Conservation (phyloP, 2,329 filamentous ascomycete genomes). For the Chalaropsis thielavioides region DNA sequence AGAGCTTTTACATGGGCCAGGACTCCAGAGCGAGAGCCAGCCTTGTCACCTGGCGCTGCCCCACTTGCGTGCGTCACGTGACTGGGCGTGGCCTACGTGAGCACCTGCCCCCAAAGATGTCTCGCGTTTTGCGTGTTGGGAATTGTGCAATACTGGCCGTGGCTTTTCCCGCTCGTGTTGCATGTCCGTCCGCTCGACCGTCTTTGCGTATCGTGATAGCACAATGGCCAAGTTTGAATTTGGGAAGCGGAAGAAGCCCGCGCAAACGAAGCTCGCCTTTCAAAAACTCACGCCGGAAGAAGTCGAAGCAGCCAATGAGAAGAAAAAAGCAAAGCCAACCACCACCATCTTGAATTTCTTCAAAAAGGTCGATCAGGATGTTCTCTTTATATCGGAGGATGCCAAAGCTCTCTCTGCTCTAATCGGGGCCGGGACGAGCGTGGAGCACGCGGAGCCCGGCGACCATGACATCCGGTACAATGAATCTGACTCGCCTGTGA, state of each 20-base stretch:
- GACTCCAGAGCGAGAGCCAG: neutral
- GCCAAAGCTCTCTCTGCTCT: slow-evolving; percentile 24
- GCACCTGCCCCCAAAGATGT: neutral
- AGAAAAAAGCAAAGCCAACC: slow-evolving; percentile 35
- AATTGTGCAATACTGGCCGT: neutral
- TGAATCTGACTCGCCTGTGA: slow-evolving; percentile 23
- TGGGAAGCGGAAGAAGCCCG: slow-evolving; percentile 16
- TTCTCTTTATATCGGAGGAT: slow-evolving; percentile 18
- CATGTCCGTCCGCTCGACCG: neutral
- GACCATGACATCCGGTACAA: slow-evolving; percentile 18
- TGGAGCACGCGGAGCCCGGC: slow-evolving; percentile 21
- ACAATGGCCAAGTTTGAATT: slow-evolving; percentile 14
- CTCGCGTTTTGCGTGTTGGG: neutral
- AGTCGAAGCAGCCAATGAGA: slow-evolving; percentile 19
- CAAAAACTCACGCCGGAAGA: slow-evolving; percentile 16
- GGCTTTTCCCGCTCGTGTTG: neutral
- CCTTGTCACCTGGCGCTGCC: neutral
- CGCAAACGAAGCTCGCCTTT: slow-evolving; percentile 15
- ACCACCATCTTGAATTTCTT: slow-evolving; percentile 62
- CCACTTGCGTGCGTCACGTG: slow-evolving; percentile 9
- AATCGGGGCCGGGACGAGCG: slow-evolving; percentile 22
- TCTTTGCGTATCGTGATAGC: neutral
- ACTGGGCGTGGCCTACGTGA: slow-evolving; percentile 8
- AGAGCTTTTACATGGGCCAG: neutral
- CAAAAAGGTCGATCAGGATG: slow-evolving; percentile 43